Evolutionary conservation across 164 flowering plant genomes (phyloP), one percentile per base, ranked within the genome.

Genomic region (Vitis riparia): DNA sequence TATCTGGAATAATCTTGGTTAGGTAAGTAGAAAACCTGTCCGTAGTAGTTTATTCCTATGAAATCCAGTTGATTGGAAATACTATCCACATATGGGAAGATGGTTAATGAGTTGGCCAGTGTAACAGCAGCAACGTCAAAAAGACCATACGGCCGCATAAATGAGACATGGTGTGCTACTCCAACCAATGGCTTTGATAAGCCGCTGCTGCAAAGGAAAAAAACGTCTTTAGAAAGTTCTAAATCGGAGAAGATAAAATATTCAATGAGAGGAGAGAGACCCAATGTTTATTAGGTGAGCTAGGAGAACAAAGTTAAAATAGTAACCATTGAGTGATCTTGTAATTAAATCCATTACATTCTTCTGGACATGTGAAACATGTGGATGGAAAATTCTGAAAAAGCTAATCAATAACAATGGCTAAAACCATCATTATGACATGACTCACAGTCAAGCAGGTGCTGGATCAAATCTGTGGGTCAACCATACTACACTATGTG

Each of bases 1-100:
- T 10, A 23, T 1, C 19, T 23, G 27, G 9, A n/a, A 60, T 37
- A 65, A 13, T 62, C 14, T 51, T 62, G 47, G 27, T 55, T 44
- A 53, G 37, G 59, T 62, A 69, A 62, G 44, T 32, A 52, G 27
- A 50, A 55, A 53, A 94, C 99, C 99, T 95, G 99, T 66, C 99
- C 99, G 76, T 95, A 95, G 76, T 95, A 95, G 85, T 95, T 95
- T 52, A 95, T 84, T 79, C 99, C 99, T 59, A 95, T 90, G 74
- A 74, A 95, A 83, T 95, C 98, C 77, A 92, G 73, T 77, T 87
- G 91, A 63, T 81, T 80, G 63, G 82, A 76, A 58, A 95, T 78
- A 63, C 81, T 81, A 83, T 95, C 99, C 69, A 95, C 55, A 66
- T 62, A 95, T 9, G 98, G 89, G 76, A 83, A 95, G 66, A 87